Base-by-base conservation (phyloP, 2,329 filamentous ascomycete genomes). In the Alternaria triticina region DNA sequence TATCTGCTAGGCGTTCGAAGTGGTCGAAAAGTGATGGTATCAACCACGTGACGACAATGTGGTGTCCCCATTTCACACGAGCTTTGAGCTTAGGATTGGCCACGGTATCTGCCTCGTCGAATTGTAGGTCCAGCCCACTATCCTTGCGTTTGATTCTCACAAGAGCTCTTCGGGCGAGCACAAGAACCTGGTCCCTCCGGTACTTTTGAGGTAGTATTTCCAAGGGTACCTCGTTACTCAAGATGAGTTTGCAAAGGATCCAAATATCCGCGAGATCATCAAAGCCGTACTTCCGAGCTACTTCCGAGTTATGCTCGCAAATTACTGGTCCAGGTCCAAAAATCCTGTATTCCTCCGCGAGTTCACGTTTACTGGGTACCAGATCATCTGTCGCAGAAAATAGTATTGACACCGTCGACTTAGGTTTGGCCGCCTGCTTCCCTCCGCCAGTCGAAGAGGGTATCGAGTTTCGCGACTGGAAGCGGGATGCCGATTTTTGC, bases 271-370 rank as follows among this genome's bases (percentile, higher is more conserved):
- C 90, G 28, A 96, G 81, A 67, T 97, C 92, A 13, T 84, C 78
- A 66, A 88, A 87, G 5, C 90, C 92, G 69, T 91, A 86, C 66
- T 88, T 89, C 69, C 89, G 86, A 9, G 95, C 94, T 49, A 96
- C 89, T 1, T 82, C 81, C 9, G 94, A 92, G 77, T 99, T 99
- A 72, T 96, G 91, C 47, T 87, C 85, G 79, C 95, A 98, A 4
- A 97, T 89, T 40, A 91, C 87, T n/a, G 89, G 87, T 1, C 91
- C 91, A 64, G 94, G 89, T 4, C 94, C 94, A 76, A 96, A 94
- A 13, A 97, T 91, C 23, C 86, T 87, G 79, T 98, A 99, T 68
- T 91, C 88, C 61, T 88, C 83, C 2, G 94, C 96, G 65, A 97
- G 86, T 58, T 89, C 86, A 62, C 86, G 86, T 77, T 94, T 96